A percentile compares a stretch with the other conserved stretches of the same genome.
phyloP scores from a whole-genome alignment of 2,329 filamentous ascomycete genomes.

The Cercospora sojina region DNA sequence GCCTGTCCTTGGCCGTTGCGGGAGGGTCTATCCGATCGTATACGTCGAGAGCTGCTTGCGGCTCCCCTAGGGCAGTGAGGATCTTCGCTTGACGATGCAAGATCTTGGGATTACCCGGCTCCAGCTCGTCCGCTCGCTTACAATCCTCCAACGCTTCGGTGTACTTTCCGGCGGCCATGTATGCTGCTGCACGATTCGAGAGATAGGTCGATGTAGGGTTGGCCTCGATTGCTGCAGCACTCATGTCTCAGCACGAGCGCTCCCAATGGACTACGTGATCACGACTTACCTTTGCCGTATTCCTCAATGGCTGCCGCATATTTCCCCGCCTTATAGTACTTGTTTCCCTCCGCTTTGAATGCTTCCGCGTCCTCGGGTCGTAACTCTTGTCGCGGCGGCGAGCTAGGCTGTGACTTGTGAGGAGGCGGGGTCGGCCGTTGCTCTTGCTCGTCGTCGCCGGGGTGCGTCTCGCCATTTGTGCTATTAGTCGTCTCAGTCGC shows the following conservation, averaged over 20 bases:
- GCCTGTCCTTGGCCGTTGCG: constrained; percentile 80
- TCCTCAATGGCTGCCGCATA: constrained; percentile 85
- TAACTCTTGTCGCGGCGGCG: constrained; percentile 42
- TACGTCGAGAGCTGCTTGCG: constrained; percentile 80
- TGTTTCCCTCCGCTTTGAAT: constrained; percentile 91
- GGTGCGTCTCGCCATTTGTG: constrained; percentile 40
- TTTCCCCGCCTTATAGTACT: constrained; percentile 93
- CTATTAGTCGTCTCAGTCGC: constrained; percentile 22
- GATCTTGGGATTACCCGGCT: constrained; percentile 84
- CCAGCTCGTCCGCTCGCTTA: constrained; percentile 74
- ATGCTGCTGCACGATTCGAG: constrained; percentile 91
- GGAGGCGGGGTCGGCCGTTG: constrained; percentile 66
- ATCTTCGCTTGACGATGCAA: constrained; percentile 84
- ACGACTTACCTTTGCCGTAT: constrained; percentile 80
- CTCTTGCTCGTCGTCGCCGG: constrained; percentile 42
- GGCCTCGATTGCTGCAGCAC: constrained; percentile 72
- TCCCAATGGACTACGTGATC: background rate
- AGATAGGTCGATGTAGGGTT: constrained; percentile 87
- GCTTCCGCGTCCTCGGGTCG: constrained; percentile 75
- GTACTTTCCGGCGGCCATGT: constrained; percentile 83
- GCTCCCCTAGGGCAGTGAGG: constrained; percentile 81
- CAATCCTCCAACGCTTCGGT: constrained; percentile 82
- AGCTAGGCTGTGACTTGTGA: constrained; percentile 58
- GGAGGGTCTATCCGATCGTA: constrained; percentile 77
- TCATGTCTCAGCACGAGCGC: constrained; percentile 28